Percentiles rank a stretch among this genome's conserved stretches.
These are phyloP conservation scores for Xylariaceae sp. DNA, from an alignment of 2,329 filamentous ascomycete genomes.

Conservation along the genomic window DNA sequence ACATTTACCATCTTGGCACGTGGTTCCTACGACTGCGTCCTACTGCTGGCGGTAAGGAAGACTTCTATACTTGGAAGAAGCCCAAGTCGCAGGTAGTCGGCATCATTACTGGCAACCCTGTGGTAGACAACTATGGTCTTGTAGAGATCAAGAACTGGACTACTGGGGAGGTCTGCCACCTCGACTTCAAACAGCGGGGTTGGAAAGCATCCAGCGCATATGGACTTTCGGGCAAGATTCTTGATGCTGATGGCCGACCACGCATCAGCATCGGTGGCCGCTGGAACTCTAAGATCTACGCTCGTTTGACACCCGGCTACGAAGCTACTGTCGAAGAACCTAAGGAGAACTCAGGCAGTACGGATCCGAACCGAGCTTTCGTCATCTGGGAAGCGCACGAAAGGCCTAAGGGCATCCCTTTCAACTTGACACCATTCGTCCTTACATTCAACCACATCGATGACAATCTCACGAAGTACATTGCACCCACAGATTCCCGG, in stretches of 20 bases:
- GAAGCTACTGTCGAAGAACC: slow-evolving; percentile 66
- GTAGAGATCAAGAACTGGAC: slow-evolving; percentile 99
- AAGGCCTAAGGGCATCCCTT: slow-evolving; percentile 79
- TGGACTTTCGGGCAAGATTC: slow-evolving; percentile 79
- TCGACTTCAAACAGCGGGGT: slow-evolving; percentile 92
- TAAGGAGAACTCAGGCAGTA: slow-evolving; percentile 46
- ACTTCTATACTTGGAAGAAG: slow-evolving; percentile 98
- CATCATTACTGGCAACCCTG: slow-evolving; percentile 94
- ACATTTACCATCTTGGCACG: slow-evolving; percentile 91
- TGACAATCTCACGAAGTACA: slow-evolving; percentile 67
- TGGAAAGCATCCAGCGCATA: slow-evolving; percentile 95
- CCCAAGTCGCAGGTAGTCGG: slow-evolving; percentile 96
- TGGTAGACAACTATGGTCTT: slow-evolving; percentile 93
- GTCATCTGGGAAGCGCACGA: slow-evolving; percentile 87
- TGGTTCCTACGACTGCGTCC: slow-evolving; percentile 91
- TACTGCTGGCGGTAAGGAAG: slow-evolving; percentile 66
- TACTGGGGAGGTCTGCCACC: slow-evolving; percentile 79
- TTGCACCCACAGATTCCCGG: slow-evolving; percentile 92
- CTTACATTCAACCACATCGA: slow-evolving; percentile 90
- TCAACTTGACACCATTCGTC: slow-evolving; percentile 95
- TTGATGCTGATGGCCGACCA: slow-evolving; percentile 72
- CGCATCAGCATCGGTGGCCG: slow-evolving; percentile 86
- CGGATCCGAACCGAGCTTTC: slow-evolving; percentile 71
- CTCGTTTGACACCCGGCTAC: slow-evolving; percentile 84
- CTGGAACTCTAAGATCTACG: slow-evolving; percentile 98